Conservation (phyloP, 768 basidiomycete species). For the Leccinum fibrillosum region DNA sequence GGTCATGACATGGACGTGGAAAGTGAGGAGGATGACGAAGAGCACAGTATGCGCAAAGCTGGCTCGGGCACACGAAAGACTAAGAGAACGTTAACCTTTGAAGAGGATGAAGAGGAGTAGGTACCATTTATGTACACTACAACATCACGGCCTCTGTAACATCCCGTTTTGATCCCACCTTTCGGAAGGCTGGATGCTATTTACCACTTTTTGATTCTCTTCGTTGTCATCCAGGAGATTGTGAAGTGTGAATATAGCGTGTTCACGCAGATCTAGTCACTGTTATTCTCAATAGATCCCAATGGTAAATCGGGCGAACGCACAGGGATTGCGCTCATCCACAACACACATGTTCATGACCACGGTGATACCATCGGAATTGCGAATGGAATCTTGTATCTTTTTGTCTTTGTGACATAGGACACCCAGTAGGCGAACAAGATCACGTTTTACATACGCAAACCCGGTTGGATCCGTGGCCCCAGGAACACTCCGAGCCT, state of each 20-base stretch:
- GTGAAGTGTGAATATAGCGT: constrained; percentile 81
- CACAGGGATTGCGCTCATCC: constrained; percentile 91
- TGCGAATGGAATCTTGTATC: constrained; percentile 73
- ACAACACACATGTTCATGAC: constrained; percentile 87
- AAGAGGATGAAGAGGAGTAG: constrained; percentile 52
- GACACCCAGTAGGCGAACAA: constrained; percentile 84
- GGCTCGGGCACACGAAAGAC: constrained; percentile 51
- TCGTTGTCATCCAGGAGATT: constrained; percentile 73
- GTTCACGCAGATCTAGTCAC: constrained; percentile 72
- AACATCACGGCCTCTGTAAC: constrained; percentile 32
- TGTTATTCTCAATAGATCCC: constrained; percentile 2
- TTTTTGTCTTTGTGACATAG: constrained; percentile 60
- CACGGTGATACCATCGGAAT: constrained; percentile 70
- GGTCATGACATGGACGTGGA: constrained; percentile 67
- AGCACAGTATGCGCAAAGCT: constrained; percentile 59
- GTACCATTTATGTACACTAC: constrained; percentile 13
- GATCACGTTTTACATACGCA: constrained; percentile 80
- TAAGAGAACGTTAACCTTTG: constrained; percentile 52
- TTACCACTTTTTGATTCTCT: constrained; percentile 79
- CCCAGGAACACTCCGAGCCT: constrained; percentile 18
- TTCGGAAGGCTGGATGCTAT: constrained; percentile 61
- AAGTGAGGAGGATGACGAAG: constrained; percentile 70
- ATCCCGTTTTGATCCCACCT: constrained; percentile 58
- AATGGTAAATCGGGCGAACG: constrained; percentile 33
- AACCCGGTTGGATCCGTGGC: constrained; percentile 56